A percentile compares a stretch with the other conserved stretches of the same genome.
Conservation (phyloP, 2,329 filamentous ascomycete species). For the Cadophora luteo-olivacea region DNA sequence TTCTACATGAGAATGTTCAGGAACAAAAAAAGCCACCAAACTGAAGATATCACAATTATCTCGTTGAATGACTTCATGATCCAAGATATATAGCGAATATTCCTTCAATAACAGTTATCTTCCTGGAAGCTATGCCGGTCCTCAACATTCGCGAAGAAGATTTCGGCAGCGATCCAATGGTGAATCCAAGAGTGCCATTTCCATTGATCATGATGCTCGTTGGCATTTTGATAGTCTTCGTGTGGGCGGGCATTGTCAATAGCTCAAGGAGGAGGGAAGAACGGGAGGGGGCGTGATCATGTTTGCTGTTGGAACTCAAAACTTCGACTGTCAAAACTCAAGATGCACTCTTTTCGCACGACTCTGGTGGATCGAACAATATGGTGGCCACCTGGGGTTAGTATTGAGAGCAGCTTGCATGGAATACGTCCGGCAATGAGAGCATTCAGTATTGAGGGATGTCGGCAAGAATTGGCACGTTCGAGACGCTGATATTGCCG, state of each 20-base stretch:
- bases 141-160: neutral
- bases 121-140: neutral
- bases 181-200: constrained; percentile 14
- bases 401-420: too few species aligned
- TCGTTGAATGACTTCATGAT: neutral
- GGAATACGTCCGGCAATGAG: too few species aligned
- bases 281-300: neutral
- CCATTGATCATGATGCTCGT: constrained; percentile 21
- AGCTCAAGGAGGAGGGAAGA: neutral
- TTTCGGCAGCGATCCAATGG: constrained; percentile 20
- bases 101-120: too few species aligned
- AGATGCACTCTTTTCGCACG: too few species aligned
- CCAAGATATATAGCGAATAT: too few species aligned
- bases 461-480: too few species aligned
- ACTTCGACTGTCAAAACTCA: neutral
- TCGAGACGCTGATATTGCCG: too few species aligned
- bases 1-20: neutral
- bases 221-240: constrained; percentile 14
- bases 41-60: neutral
- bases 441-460: too few species aligned
- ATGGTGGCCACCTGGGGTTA: too few species aligned
- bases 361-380: too few species aligned
- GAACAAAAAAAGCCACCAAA: too few species aligned
- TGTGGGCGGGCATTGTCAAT: neutral
- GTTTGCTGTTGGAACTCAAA: neutral